phyloP scores from a whole-genome alignment of 2,329 filamentous ascomycete species.

The Cyphellophora attinorum region DNA sequence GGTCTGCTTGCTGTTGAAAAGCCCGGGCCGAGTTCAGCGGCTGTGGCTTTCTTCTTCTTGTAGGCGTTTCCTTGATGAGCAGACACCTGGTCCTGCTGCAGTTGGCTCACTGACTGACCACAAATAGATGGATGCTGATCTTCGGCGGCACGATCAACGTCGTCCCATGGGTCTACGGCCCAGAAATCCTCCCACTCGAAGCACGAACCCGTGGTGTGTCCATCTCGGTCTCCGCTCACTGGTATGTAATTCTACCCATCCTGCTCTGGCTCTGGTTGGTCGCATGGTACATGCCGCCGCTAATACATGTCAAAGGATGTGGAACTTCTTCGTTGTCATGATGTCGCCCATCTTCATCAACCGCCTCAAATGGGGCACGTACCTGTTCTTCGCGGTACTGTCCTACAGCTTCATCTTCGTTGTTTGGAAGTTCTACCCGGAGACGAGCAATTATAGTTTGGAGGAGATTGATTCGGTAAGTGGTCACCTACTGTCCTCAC shows the following conservation, averaged over 20 bases:
- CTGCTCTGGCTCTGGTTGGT: too few relatives aligned
- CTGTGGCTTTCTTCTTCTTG: constrained; percentile 42
- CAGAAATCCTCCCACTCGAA: constrained; percentile 41
- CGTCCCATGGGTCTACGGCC: constrained; percentile 36
- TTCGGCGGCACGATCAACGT: constrained; percentile 29
- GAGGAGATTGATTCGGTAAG: constrained; percentile 9
- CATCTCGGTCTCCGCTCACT: constrained; percentile 38
- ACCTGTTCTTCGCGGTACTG: constrained; percentile 21
- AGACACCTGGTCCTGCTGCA: too few relatives aligned
- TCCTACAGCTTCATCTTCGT: constrained; percentile 20
- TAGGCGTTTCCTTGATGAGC: too few relatives aligned
- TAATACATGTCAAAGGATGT: constrained; percentile 3
- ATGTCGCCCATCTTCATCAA: constrained; percentile 22
- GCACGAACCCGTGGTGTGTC: constrained; percentile 41
- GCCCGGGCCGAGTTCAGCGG: constrained; percentile 34
- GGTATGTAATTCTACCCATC: too few relatives aligned
- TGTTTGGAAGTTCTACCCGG: constrained; percentile 18
- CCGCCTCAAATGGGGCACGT: constrained; percentile 21
- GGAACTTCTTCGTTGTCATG: constrained; percentile 24
- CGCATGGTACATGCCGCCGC: too few relatives aligned
- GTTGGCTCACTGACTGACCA: too few relatives aligned
- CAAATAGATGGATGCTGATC: constrained; percentile 35
- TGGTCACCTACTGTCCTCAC: too few relatives aligned
- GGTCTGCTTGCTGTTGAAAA: constrained; percentile 30
- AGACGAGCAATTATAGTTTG: constrained; percentile 9